These are phyloP conservation scores for Lepidium sativum DNA, from an alignment of 345 rosid species.

Conservation along the genomic window DNA sequence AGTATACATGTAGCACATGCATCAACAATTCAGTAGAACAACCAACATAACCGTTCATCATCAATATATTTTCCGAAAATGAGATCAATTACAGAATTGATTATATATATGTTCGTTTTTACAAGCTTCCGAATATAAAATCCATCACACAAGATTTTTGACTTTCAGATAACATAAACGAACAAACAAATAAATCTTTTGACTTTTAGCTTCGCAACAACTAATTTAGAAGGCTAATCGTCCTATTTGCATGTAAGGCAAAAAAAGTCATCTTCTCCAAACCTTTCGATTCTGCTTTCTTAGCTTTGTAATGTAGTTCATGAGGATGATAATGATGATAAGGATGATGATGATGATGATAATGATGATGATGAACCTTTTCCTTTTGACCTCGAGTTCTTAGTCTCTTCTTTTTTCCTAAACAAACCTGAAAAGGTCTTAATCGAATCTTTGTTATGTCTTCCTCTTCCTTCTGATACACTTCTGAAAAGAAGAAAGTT, in stretches of 20 bases:
- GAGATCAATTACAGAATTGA: too few species aligned
- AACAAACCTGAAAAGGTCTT: conserved; percentile 39
- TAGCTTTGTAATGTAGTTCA: conserved; percentile 69
- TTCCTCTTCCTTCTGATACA: conserved; percentile 76
- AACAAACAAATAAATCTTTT: conserved; percentile 23
- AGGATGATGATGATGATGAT: conserved; percentile 33
- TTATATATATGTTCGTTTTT: neutral
- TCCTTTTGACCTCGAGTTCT: conserved; percentile 39
- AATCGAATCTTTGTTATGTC: conserved; percentile 46
- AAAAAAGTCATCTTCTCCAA: conserved; percentile 81
- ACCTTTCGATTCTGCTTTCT: conserved; percentile 63
- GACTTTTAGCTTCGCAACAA: neutral
- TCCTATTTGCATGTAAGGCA: conserved; percentile 90
- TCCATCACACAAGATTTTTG: neutral
- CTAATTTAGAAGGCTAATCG: conserved; percentile 41
- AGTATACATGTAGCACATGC: too few species aligned
- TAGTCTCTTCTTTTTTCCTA: conserved; percentile 51
- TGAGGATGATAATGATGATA: too few species aligned
- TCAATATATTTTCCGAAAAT: too few species aligned
- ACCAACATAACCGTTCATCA: too few species aligned
- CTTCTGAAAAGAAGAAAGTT: conserved; percentile 80
- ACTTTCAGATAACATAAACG: neutral
- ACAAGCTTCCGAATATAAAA: neutral
- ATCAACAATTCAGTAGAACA: too few species aligned
- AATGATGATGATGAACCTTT: conserved; percentile 9